Evolutionary conservation across 352 stramenopile species (phyloP).

Genomic region (Phytopythium cucurbitacearum): DNA sequence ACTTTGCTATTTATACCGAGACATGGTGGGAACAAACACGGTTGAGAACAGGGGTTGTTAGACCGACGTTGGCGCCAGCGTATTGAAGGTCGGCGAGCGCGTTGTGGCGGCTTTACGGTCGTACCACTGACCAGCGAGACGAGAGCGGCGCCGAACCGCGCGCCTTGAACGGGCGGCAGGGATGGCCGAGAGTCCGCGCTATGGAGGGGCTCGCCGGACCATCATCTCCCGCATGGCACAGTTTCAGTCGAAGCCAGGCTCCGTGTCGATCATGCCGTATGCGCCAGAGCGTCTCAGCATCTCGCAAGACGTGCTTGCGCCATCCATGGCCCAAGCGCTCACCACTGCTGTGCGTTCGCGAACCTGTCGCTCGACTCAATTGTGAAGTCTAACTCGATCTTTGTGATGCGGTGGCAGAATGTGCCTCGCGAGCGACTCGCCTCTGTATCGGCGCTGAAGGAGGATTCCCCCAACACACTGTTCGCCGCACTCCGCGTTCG

Average conservation of each 20-base stretch:
- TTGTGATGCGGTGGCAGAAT: not conserved
- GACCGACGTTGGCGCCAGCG: too few species aligned
- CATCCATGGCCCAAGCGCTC: slow-evolving; percentile 41
- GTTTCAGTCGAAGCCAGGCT: slow-evolving; percentile 27
- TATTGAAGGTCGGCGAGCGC: too few species aligned
- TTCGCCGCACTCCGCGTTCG: slow-evolving; percentile 61
- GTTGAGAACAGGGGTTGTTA: too few species aligned
- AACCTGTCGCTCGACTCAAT: not conserved
- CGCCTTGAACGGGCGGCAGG: too few species aligned
- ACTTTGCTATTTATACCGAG: too few species aligned
- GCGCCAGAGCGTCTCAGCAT: slow-evolving; percentile 65
- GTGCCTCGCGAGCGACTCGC: slow-evolving; percentile 3
- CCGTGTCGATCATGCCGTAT: slow-evolving; percentile 55
- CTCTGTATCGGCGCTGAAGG: slow-evolving; percentile 7
- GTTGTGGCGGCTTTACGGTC: too few species aligned
- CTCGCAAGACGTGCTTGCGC: slow-evolving; percentile 41
- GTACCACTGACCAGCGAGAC: too few species aligned
- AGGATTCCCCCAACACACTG: slow-evolving; percentile 43
- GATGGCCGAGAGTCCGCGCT: too few species aligned
- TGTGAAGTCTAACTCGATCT: not conserved
- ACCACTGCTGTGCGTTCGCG: slow-evolving; percentile 24
- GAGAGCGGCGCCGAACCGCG: too few species aligned
- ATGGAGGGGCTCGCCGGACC: slow-evolving; percentile 22
- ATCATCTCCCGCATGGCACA: slow-evolving; percentile 46
- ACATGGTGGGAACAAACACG: too few species aligned